Percentiles rank a stretch among this genome's conserved stretches.
phyloP scores from a whole-genome alignment of 2,329 filamentous ascomycete species.

The Nemania serpens region DNA sequence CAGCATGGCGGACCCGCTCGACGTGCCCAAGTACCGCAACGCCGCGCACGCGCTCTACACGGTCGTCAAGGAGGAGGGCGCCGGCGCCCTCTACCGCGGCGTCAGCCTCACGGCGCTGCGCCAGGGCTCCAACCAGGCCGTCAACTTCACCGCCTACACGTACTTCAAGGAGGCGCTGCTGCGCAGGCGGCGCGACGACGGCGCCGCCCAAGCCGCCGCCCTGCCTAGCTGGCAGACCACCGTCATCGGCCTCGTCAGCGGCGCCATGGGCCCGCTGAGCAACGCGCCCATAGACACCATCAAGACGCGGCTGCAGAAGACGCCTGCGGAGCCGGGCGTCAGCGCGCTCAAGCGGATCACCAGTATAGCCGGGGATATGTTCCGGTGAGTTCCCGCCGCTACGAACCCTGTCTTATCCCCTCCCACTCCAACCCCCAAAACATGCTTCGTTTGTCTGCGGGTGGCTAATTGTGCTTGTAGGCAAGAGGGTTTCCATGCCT shows the following conservation, averaged over 20 bases:
- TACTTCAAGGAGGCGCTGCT: conserved; percentile 86
- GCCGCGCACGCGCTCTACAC: conserved; percentile 84
- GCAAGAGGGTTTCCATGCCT: conserved; percentile 90
- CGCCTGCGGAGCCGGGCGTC: conserved; percentile 78
- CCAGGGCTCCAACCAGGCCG: conserved; percentile 96
- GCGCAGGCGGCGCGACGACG: conserved; percentile 60
- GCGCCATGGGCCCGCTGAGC: conserved; percentile 92
- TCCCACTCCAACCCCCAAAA: no score
- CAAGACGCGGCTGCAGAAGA: conserved; percentile 95
- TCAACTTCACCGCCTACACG: conserved; percentile 97
- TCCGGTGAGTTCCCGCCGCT: conserved; percentile 61
- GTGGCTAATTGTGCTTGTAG: conserved; percentile 47
- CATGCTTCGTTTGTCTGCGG: not conserved
- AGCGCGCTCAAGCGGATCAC: conserved; percentile 80
- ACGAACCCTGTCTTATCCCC: not conserved
- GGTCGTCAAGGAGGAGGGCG: conserved; percentile 87
- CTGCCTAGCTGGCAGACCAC: conserved; percentile 91
- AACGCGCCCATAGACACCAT: conserved; percentile 99
- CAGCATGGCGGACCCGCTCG: conserved; percentile 94
- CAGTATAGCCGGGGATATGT: conserved; percentile 80
- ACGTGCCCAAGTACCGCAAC: conserved; percentile 96
- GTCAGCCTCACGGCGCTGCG: conserved; percentile 91
- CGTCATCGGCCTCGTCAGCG: conserved; percentile 84
- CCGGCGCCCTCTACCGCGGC: conserved; percentile 86
- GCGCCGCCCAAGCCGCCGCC: conserved; percentile 7